These are phyloP conservation scores for Eremochloa ophiuroides DNA, from an alignment of 176 grass and related monocot species.

Conservation along the genomic window DNA sequence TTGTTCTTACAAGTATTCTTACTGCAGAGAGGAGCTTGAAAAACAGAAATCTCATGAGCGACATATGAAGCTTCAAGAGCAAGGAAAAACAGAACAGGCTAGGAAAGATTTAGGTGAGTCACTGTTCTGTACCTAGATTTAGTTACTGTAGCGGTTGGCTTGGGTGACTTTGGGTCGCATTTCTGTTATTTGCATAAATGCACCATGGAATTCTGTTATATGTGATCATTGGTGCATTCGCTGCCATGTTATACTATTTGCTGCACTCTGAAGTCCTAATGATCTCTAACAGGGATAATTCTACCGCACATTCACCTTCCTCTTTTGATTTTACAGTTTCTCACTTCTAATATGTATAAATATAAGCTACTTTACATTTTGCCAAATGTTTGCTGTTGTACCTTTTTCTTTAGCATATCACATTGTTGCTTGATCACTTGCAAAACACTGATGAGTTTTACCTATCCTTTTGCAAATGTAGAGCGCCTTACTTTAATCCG, in stretches of 20 bases:
- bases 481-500: constrained; percentile 69
- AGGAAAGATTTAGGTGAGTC: constrained; percentile 84
- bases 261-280: neutral
- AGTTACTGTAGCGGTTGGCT: neutral
- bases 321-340: neutral
- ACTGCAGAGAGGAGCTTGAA: constrained; percentile 76
- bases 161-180: neutral
- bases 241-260: neutral
- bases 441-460: neutral
- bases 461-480: constrained; percentile 25
- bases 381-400: neutral
- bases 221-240: neutral
- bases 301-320: neutral
- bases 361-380: neutral
- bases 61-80: constrained; percentile 82
- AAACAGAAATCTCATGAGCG: constrained; percentile 66
- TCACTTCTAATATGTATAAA: neutral
- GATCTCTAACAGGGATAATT: neutral
- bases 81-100: constrained; percentile 91
- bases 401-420: too few relatives aligned
- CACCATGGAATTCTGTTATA: neutral
- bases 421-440: neutral
- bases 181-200: neutral
- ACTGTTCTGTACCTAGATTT: neutral
- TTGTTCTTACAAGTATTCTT: neutral